Percentiles rank a stretch among this genome's conserved stretches.
Conservation (phyloP, 345 rosid species). For the Corchorus capsularis region DNA sequence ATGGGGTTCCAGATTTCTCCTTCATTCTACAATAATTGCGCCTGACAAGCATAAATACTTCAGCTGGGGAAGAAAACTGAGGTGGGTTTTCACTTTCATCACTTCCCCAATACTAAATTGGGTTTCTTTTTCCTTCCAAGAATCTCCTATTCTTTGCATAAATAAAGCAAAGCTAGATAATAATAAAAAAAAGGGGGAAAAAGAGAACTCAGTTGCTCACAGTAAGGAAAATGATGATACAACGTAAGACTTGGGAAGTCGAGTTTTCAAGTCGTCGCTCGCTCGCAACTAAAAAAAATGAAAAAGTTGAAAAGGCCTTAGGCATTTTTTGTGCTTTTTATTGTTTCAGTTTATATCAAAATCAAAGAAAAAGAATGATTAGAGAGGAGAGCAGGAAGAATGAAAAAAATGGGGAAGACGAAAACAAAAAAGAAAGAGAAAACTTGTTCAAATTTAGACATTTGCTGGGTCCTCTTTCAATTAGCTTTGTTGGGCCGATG, state of each 20-base stretch:
- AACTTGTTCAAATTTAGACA: too few species aligned
- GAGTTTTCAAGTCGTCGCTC: not conserved
- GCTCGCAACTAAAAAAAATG: not conserved
- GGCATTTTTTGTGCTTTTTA: not conserved
- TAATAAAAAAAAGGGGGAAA: not conserved
- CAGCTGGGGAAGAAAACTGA: not conserved
- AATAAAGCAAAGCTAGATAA: not conserved
- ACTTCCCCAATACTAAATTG: not conserved
- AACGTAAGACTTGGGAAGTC: not conserved
- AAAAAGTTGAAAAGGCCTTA: not conserved
- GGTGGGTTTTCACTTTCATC: not conserved
- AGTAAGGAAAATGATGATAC: not conserved
- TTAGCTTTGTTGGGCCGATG: not conserved
- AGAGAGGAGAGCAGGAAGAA: too few species aligned
- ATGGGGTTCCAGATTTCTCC: not conserved
- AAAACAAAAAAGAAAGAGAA: too few species aligned
- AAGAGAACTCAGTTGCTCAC: not conserved
- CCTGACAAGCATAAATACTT: not conserved
- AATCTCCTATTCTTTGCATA: not conserved
- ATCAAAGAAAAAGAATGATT: not conserved
- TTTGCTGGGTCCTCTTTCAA: too few species aligned
- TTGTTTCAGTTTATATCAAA: not conserved
- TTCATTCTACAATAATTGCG: not conserved
- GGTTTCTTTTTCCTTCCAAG: too few species aligned
- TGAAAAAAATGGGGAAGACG: too few species aligned